Conservation (phyloP, 192 early-diverging fungal genomes). For the Phlyctochytrium arcticum region DNA sequence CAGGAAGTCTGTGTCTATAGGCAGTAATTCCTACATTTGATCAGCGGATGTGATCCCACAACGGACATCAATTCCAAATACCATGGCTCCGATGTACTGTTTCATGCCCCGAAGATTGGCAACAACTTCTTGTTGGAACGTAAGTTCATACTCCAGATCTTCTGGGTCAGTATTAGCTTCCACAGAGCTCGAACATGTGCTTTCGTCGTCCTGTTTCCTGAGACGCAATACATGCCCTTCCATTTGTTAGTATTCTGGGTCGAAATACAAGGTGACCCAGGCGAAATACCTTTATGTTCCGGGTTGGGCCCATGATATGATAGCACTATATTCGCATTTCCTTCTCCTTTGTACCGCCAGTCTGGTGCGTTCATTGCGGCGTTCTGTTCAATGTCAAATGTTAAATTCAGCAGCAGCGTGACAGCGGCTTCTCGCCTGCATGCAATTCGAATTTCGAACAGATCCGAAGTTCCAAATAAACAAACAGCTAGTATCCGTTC, state of each 20-base stretch:
- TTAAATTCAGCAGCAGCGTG: no score
- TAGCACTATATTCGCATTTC: slow-evolving; percentile 69
- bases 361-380: slow-evolving; percentile 25
- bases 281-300: slow-evolving; percentile 5
- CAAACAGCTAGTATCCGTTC: background rate
- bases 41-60: no score
- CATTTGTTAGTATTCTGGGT: no score
- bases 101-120: no score
- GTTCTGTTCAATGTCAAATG: no score
- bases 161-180: background rate
- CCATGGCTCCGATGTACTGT: no score
- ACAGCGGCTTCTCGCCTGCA: no score
- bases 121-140: slow-evolving; percentile 26
- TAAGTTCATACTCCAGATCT: slow-evolving; percentile 22
- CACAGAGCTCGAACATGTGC: background rate
- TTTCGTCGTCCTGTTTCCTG: background rate
- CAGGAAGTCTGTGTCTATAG: no score
- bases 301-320: slow-evolving; percentile 45
- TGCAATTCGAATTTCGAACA: no score
- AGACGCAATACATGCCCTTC: slow-evolving; percentile 10
- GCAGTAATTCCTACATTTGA: no score
- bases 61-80: no score
- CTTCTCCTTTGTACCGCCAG: slow-evolving; percentile 71
- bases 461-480: no score
- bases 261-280: slow-evolving; percentile 16